Conservation (phyloP, 306 rosid genomes). For the Hippophae tibetana region DNA sequence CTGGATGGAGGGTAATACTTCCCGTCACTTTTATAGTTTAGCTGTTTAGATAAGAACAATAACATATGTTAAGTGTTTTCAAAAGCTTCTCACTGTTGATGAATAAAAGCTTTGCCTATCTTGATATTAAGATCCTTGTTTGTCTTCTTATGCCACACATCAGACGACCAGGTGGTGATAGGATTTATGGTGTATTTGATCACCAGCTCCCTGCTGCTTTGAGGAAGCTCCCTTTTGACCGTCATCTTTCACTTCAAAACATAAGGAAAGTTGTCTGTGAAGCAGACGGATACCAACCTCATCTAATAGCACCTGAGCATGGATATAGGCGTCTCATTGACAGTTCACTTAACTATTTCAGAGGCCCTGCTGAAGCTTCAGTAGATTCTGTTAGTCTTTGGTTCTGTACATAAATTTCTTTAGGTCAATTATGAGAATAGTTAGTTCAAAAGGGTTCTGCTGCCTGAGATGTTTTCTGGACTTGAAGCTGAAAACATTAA, state of each 20-base stretch:
- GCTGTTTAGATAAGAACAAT: neutral
- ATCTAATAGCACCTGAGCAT: slow-evolving; percentile 51
- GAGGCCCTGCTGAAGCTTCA: slow-evolving; percentile 47
- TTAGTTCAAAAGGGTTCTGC: neutral
- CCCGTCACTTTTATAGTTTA: neutral
- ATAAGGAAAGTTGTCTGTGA: slow-evolving; percentile 37
- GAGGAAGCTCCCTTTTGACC: slow-evolving; percentile 42
- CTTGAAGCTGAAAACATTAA: neutral
- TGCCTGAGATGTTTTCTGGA: neutral
- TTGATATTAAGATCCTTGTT: too few relatives aligned
- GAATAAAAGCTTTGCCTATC: too few relatives aligned
- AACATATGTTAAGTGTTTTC: neutral
- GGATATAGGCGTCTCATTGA: slow-evolving; percentile 48
- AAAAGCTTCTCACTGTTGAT: too few relatives aligned
- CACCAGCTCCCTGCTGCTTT: slow-evolving; percentile 45
- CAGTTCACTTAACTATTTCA: slow-evolving; percentile 33
- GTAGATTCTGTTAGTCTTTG: slow-evolving; percentile 37
- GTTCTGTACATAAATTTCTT: neutral
- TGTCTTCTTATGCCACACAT: slow-evolving; percentile 4
- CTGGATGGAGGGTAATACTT: slow-evolving; percentile 38
- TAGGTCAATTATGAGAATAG: neutral
- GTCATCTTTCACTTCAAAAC: slow-evolving; percentile 37
- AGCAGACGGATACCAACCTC: slow-evolving; percentile 57
- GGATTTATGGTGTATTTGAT: slow-evolving; percentile 40
- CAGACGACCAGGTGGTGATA: slow-evolving; percentile 51